Evolutionary conservation across 2,329 filamentous ascomycete species (phyloP).

Genomic region (Rhynchosporium agropyri): DNA sequence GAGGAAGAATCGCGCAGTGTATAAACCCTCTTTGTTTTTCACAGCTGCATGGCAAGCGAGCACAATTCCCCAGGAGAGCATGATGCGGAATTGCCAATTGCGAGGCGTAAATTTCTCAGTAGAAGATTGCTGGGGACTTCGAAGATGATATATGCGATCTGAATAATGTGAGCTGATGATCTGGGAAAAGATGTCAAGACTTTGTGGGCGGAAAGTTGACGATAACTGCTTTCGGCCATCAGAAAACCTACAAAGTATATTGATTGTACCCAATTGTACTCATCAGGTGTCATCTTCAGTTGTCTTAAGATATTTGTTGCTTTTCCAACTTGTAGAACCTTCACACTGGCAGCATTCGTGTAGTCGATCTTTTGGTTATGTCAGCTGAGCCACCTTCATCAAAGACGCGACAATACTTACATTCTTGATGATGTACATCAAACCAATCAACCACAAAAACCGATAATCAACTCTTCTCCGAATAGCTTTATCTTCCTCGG

Average conservation of each 20-base stretch:
- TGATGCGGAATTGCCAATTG: constrained; percentile 45
- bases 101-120: constrained; percentile 43
- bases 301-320: constrained; percentile 45
- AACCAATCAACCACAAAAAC: constrained; percentile 46
- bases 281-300: constrained; percentile 46
- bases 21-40: constrained; percentile 45
- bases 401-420: constrained; percentile 29
- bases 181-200: neutral
- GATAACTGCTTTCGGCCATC: neutral
- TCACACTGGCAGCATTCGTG: constrained; percentile 47
- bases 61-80: constrained; percentile 45
- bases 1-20: constrained; percentile 46
- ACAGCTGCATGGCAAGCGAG: constrained; percentile 47
- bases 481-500: constrained; percentile 45
- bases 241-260: constrained; percentile 44
- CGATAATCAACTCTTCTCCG: constrained; percentile 47
- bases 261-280: constrained; percentile 48
- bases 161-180: neutral
- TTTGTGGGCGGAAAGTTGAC: neutral
- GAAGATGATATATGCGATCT: constrained; percentile 47
- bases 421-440: constrained; percentile 49
- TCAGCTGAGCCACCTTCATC: neutral
- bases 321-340: constrained; percentile 48
- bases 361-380: constrained; percentile 42
- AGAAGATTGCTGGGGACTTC: constrained; percentile 47